These are phyloP conservation scores for Posidonia australis DNA, from an alignment of 106 monocot species.

Conservation along the genomic window DNA sequence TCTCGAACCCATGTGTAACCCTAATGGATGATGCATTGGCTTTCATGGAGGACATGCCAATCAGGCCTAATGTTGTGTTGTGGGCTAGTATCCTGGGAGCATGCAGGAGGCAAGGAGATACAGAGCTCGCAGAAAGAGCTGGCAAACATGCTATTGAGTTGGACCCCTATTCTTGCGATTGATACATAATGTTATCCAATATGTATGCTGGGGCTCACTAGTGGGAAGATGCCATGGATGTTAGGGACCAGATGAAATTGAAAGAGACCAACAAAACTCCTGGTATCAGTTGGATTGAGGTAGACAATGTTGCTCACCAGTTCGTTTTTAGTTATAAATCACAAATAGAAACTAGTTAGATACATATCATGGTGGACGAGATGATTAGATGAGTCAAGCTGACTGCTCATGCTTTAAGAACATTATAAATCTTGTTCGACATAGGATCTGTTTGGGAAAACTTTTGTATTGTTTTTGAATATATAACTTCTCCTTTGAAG, in stretches of 20 bases:
- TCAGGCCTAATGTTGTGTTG: slow-evolving; percentile 21
- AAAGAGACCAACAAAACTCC: slow-evolving; percentile 24
- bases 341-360: slow-evolving; percentile 19
- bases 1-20: no score
- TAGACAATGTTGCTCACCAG: slow-evolving; percentile 24
- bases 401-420: slow-evolving; percentile 9
- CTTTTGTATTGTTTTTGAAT: no score
- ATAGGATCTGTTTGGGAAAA: no score
- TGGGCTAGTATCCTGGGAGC: slow-evolving; percentile 26
- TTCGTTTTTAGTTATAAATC: slow-evolving; percentile 38
- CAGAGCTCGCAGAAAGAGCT: slow-evolving; percentile 15
- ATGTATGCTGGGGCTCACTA: slow-evolving; percentile 19
- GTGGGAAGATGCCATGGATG: slow-evolving; percentile 32
- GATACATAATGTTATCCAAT: slow-evolving; percentile 36
- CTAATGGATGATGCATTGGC: slow-evolving; percentile 21
- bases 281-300: slow-evolving; percentile 42
- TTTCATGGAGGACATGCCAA: slow-evolving; percentile 30
- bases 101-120: slow-evolving; percentile 16
- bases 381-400: slow-evolving; percentile 16
- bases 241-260: slow-evolving; percentile 21
- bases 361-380: slow-evolving; percentile 32
- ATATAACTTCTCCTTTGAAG: no score
- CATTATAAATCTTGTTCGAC: slow-evolving; percentile 24
- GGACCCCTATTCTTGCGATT: slow-evolving; percentile 19
- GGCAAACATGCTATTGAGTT: slow-evolving; percentile 17